Conservation (phyloP, 306 rosid species). For the peach (Prunus persica) region DNA sequence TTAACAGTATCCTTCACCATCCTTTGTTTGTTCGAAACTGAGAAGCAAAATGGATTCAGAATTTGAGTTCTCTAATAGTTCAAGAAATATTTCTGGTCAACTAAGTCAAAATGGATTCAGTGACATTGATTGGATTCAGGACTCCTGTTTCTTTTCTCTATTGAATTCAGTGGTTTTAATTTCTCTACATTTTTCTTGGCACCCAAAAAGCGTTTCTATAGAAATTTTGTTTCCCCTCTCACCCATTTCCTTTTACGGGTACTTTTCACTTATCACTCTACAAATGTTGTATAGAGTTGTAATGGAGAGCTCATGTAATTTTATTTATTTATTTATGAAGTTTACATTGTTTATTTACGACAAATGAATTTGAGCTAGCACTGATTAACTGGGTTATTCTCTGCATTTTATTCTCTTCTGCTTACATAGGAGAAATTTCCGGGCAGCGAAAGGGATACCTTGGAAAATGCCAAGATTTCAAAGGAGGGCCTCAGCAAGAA, state of each 20-base stretch:
- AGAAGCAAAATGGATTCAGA: background rate
- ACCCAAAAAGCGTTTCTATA: background rate
- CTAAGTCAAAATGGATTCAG: background rate
- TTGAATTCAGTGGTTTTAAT: background rate
- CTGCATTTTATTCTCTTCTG: constrained; percentile 13
- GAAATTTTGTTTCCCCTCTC: background rate
- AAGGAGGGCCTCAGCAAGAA: constrained; percentile 39
- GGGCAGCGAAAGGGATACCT: constrained; percentile 52
- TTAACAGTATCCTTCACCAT: background rate
- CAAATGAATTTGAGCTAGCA: background rate
- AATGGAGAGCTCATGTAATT: background rate
- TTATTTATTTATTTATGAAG: background rate
- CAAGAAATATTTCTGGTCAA: background rate
- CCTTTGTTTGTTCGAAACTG: constrained; percentile 4
- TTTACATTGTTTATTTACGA: constrained; percentile 10
- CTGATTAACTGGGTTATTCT: constrained; percentile 1
- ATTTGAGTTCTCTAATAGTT: background rate
- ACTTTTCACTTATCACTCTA: background rate
- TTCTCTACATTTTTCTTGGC: background rate
- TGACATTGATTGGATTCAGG: background rate
- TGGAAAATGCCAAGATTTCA: constrained; percentile 43
- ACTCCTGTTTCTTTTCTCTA: background rate
- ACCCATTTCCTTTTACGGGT: background rate
- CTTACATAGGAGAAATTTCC: constrained; percentile 64
- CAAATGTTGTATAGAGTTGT: background rate